Evolutionary conservation across 176 grass and related monocot genomes (phyloP).

Genomic region (Aegilops longissima): DNA sequence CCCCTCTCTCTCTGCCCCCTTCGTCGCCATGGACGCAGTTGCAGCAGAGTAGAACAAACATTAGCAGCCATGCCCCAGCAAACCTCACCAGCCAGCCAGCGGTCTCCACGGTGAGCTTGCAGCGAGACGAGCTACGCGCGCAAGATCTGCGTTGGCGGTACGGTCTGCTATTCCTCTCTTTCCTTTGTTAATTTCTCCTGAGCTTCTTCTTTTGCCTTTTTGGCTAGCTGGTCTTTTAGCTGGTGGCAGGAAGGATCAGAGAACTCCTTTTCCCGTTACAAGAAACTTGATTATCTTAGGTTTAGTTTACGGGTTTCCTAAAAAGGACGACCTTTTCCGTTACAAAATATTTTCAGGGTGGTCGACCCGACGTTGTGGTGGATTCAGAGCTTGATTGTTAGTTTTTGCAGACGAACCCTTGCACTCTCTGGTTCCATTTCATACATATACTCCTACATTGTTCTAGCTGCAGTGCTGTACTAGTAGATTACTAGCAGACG

Average conservation of each 20-base stretch:
- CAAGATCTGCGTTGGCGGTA: background rate
- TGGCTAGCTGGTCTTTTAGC: background rate
- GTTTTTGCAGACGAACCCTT: too few relatives aligned
- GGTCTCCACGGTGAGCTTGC: background rate
- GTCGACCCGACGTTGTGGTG: background rate
- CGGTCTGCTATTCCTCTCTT: background rate
- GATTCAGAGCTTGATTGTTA: background rate
- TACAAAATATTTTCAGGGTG: too few relatives aligned
- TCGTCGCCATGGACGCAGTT: background rate
- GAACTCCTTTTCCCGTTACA: too few relatives aligned
- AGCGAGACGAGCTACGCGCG: background rate
- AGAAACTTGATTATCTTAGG: too few relatives aligned
- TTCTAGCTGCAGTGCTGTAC: background rate
- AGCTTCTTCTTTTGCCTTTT: too few relatives aligned
- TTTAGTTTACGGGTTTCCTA: too few relatives aligned
- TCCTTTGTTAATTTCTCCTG: too few relatives aligned
- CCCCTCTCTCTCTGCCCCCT: background rate
- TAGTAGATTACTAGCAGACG: background rate
- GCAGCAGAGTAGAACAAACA: background rate
- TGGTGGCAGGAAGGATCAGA: too few relatives aligned
- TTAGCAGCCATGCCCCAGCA: background rate
- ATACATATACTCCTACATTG: too few relatives aligned
- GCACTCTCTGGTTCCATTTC: too few relatives aligned
- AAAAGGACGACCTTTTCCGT: too few relatives aligned
- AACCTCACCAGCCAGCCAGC: too few relatives aligned